Evolutionary conservation across 1,284 basidiomycete species (phyloP).

Genomic region (Pisolithus thermaeus): DNA sequence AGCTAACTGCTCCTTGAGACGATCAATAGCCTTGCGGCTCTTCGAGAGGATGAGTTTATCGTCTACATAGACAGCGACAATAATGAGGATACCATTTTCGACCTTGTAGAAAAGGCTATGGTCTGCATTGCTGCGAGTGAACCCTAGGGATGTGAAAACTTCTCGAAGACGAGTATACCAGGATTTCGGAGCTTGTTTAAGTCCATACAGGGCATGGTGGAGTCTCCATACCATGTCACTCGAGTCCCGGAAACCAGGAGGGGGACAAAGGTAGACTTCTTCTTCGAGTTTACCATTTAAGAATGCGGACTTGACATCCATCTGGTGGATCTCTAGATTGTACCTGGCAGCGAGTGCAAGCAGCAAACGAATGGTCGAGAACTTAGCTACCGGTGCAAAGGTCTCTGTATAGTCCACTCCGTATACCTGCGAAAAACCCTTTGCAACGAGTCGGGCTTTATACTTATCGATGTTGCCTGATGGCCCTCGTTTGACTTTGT

Average conservation of each 20-base stretch:
- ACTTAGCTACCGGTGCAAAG: slow-evolving; percentile 32
- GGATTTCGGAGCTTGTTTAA: too few species aligned
- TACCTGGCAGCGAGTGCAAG: slow-evolving; percentile 29
- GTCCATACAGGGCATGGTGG: background rate
- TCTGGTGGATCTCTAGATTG: slow-evolving; percentile 30
- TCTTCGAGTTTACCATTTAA: slow-evolving; percentile 5
- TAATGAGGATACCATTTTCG: too few species aligned
- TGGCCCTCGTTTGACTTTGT: slow-evolving; percentile 33
- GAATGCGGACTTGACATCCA: slow-evolving; percentile 33
- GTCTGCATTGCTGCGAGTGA: too few species aligned
- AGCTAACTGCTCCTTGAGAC: too few species aligned
- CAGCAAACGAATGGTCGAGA: slow-evolving; percentile 27
- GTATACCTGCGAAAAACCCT: slow-evolving; percentile 37
- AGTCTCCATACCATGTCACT: background rate
- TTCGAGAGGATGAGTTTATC: too few species aligned
- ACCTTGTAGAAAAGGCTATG: too few species aligned
- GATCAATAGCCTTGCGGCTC: too few species aligned
- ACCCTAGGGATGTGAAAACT: too few species aligned
- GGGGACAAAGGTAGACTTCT: background rate
- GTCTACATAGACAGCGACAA: too few species aligned
- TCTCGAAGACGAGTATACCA: too few species aligned
- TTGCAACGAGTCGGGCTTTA: slow-evolving; percentile 36
- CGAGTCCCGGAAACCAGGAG: background rate
- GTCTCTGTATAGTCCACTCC: slow-evolving; percentile 38
- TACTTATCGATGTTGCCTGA: slow-evolving; percentile 27